Conservation (phyloP, 768 basidiomycete species). For the Cystobasidium tubakii region DNA sequence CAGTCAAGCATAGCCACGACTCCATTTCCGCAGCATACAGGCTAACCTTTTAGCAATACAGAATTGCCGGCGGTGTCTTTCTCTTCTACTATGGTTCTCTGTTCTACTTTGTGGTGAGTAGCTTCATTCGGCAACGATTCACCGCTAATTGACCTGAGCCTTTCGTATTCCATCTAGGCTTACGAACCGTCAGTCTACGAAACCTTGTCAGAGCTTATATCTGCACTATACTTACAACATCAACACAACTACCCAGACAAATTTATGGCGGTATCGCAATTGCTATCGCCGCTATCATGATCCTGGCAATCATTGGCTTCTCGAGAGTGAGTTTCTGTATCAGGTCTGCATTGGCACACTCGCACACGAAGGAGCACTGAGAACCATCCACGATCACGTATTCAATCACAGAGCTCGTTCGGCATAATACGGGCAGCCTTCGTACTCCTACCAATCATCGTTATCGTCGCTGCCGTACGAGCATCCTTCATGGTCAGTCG, state of each 20-base stretch:
- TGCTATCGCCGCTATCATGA: constrained; percentile 11
- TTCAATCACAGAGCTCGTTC: not conserved
- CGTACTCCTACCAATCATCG: constrained; percentile 15
- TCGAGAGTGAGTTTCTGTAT: constrained; percentile 31
- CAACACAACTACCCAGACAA: not conserved
- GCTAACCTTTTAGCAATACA: not conserved
- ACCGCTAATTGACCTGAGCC: not conserved
- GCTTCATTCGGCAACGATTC: not conserved
- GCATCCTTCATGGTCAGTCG: constrained; percentile 24
- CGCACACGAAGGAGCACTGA: too few species aligned
- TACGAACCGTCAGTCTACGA: constrained; percentile 13
- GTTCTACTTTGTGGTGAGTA: constrained; percentile 30
- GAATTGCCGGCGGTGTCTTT: constrained; percentile 21
- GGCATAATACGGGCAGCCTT: not conserved
- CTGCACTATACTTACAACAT: not conserved
- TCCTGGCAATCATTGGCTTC: constrained; percentile 23
- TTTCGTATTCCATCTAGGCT: not conserved
- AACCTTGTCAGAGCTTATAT: not conserved
- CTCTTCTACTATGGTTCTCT: constrained; percentile 27
- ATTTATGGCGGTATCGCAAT: constrained; percentile 32
- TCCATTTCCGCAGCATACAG: not conserved
- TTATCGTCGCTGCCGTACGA: constrained; percentile 21
- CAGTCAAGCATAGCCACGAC: not conserved
- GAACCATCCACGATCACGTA: too few species aligned
- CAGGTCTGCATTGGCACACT: too few species aligned